These are phyloP conservation scores for Pelargonium australe DNA, from an alignment of 441 rosid genomes.

Conservation along the genomic window DNA sequence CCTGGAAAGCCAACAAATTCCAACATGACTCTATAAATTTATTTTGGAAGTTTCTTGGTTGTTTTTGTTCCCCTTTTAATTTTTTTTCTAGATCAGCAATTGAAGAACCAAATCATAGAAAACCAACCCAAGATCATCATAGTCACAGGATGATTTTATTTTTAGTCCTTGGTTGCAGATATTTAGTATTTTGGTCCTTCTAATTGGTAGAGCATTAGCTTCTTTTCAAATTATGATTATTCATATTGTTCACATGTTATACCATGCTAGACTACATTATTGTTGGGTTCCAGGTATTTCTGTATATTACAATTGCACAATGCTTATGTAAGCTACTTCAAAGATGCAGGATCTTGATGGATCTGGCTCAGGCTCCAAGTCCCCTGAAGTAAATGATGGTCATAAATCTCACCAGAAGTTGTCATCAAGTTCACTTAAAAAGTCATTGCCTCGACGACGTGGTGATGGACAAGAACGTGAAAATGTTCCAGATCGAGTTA, in stretches of 20 bases:
- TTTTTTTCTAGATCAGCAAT: not conserved
- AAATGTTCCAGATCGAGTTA: slow-evolving; percentile 27
- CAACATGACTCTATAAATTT: too few relatives aligned
- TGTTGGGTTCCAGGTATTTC: not conserved
- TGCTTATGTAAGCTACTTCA: slow-evolving; percentile 17
- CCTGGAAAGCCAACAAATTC: too few relatives aligned
- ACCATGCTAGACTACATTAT: not conserved
- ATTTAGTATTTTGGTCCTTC: not conserved
- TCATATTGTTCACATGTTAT: not conserved
- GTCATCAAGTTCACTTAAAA: slow-evolving; percentile 31
- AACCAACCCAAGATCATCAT: not conserved
- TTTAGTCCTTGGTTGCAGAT: not conserved
- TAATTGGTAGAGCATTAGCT: not conserved
- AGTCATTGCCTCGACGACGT: slow-evolving; percentile 24
- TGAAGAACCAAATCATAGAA: not conserved
- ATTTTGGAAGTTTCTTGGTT: not conserved
- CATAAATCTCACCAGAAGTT: slow-evolving; percentile 27
- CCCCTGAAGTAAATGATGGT: slow-evolving; percentile 31
- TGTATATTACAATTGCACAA: not conserved
- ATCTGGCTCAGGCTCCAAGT: slow-evolving; percentile 31
- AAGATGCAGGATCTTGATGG: slow-evolving; percentile 46
- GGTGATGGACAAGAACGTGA: slow-evolving; percentile 27
- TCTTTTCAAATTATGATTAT: not conserved
- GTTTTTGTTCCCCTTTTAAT: not conserved
- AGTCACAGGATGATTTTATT: not conserved